Base-by-base conservation (phyloP, 768 basidiomycete species). In the Atractiella rhizophila region DNA sequence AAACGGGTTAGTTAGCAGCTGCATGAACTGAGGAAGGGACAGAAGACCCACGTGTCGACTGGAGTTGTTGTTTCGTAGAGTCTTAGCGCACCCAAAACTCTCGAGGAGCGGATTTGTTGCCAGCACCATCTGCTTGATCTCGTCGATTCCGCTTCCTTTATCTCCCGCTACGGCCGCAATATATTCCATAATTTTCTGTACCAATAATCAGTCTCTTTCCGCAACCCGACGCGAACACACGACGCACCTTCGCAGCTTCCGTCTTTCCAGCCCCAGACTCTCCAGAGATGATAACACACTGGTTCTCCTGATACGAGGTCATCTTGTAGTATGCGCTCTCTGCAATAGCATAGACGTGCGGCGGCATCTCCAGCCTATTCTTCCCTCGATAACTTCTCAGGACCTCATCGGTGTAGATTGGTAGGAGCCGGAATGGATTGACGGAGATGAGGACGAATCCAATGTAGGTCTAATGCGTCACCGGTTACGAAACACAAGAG, bases 251-350 rank as follows among this genome's bases (percentile, higher is more conserved):
- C 18, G 91, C 91, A 3, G 91, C 91, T 60, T 96, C 91, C 3
- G 91, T 98, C 66, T 98, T 98, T 37, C 91, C 91, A 4, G 91
- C 91, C 37, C 91, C 91, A 13, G 86, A 94, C 64, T 98, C 91
- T 40, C 91, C 91, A 27, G 86, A 85, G 54, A 98, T 96, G 62
- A 98, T 98, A 40, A 98, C 88, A 58, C 88, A 96, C 63, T 98
- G 91, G 55, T 96, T 98, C 62, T 98, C 88, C 60, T 86, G 78
- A 61, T 98, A 91, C 23, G 85, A 81, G 49, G 83, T 86, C 91
- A 98, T 96, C 57, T 86, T 82, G 64, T 96, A 96, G 65, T 96
- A 96, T 9, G 85, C 74, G 39, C 76, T 70, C 66, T 98, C 91
- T 34, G 91, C 91, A 49, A 98, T 91, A 49, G 76, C 68, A 63